Evolutionary conservation across 805 yeast genomes (phyloP), one percentile per base, ranked within the genome.

Genomic region (Lachancea kluyveri): DNA sequence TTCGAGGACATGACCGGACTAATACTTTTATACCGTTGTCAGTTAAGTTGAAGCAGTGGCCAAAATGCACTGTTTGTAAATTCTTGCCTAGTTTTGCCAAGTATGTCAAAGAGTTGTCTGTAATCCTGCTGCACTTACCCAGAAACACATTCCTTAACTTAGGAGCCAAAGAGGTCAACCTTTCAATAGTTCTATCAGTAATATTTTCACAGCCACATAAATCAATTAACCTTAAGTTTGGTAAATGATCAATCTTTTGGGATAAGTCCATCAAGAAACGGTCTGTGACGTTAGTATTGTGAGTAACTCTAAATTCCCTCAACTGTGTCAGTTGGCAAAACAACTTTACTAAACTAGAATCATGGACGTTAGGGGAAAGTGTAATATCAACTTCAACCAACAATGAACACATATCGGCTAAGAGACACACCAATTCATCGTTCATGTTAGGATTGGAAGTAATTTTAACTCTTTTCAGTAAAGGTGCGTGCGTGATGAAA

Each of bases 351-450:
- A 87, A 65, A 26, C 82, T 66, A n/a, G 50, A 52, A 52, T 86
- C 83, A 9, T 82, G 72, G 21, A 88, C 74, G 40, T 72, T 67
- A n/a, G 79, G 72, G 58, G 95, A 82, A 26, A 77, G 79, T 43
- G 86, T 88, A 30, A 90, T 67, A 59, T 90, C 97, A 31, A 92
- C 79, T 58, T 90, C 98, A 11, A 88, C 94, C 29, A 90, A 64
- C 35, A 78, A 68, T 24, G 80, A 79, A 56, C 96, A 90, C 51
- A 71, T 71, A n/a, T 65, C 63, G 33, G 81, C 77, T 57, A 87
- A 65, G 14, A 69, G 67, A 24, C 64, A 48, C 5, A 88, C 65
- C 8, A 80, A 67, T 7, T 60, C 70, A 54, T 84, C 92, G 28
- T 78, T 71, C 36, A 90, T 70, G 35, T 68, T 67, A 21, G 62